Base-by-base conservation (phyloP, 176 grass and related monocot species). In the Oryza glumipatula region DNA sequence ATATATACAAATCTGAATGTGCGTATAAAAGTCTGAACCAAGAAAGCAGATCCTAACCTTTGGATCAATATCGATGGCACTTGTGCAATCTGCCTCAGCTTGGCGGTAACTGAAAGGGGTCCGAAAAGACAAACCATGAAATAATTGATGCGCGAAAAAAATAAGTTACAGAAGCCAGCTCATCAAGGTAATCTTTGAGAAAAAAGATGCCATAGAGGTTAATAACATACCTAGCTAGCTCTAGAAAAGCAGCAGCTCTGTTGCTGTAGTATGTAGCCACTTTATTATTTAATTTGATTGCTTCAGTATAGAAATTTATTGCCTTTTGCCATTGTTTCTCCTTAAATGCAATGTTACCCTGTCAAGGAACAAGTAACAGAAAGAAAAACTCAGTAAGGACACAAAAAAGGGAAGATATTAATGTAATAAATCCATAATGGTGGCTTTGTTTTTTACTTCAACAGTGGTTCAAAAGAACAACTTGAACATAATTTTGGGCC, bases 241-340 rank as follows among this genome's bases (percentile, higher is more conserved):
- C 94, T 64, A 99, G 84, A 89, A 92, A 96, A 72, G 97, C 97
- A 74, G 94, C 94, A 84, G 97, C 94, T 87, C 97, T 90, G 78
- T 99, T 99, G 70, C 86, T 99, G 77, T 99, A 94, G 81, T 94
- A 99, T 82, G 97, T 95, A 30, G 97, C 84, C 56, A 89, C 86
- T 36, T 94, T 94, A 80, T 58, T 90, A 86, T 94, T 99, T 82
- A 99, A 91, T 91, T 83, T 94, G 67, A 96, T 99, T 19, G 97
- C 94, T 91, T 99, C 97, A 23, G 91, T 94, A 86, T 99, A 99
- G 3, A 91, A 88, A 91, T 52, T 89, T 77, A 91, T 82, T 24
- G 97, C 92, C 78, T 94, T 99, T 60, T 92, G 97, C 93, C 93
- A 99, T 74, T 96, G 91, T 64, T 92, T 99, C 72, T 96, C 97